Percentiles rank a stretch among this genome's conserved stretches.
phyloP scores from a whole-genome alignment of 1,284 basidiomycete genomes.

The Athelia sp. region DNA sequence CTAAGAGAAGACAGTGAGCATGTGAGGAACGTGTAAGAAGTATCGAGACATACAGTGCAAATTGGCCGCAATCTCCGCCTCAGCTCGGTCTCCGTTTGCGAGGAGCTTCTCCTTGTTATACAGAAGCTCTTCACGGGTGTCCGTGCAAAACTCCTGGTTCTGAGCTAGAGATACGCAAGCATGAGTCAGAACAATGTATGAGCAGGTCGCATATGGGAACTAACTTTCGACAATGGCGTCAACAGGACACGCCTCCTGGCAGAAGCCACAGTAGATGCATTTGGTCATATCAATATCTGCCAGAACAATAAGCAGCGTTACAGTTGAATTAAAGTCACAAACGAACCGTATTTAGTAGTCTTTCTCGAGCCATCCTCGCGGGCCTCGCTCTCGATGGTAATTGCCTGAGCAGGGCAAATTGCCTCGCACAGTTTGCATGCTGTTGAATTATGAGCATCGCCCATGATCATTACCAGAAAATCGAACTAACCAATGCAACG shows the following conservation, averaged over 20 bases:
- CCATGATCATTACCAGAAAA: slow-evolving; percentile 5
- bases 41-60: slow-evolving; percentile 59
- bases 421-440: slow-evolving; percentile 99
- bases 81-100: slow-evolving; percentile 92
- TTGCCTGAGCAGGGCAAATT: slow-evolving; percentile 98
- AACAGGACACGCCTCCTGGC: slow-evolving; percentile 98
- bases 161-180: slow-evolving; percentile 53
- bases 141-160: slow-evolving; percentile 95
- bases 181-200: slow-evolving; percentile 4
- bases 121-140: slow-evolving; percentile 96
- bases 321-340: slow-evolving; percentile 14
- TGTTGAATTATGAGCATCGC: slow-evolving; percentile 23
- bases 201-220: slow-evolving; percentile 25
- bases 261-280: slow-evolving; percentile 98
- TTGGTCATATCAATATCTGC: slow-evolving; percentile 94
- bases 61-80: slow-evolving; percentile 96
- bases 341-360: slow-evolving; percentile 92
- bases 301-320: slow-evolving; percentile 6
- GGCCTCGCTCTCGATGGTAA: slow-evolving; percentile 98
- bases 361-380: slow-evolving; percentile 93
- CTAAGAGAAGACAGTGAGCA: slow-evolving; percentile 26
- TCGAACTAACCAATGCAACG: slow-evolving; percentile 85
- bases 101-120: slow-evolving; percentile 99
- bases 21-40: slow-evolving; percentile 9
- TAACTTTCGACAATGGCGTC: slow-evolving; percentile 99